Percentiles rank a stretch among this genome's conserved stretches.
Conservation (phyloP, 768 basidiomycete genomes). For the Royoungia palumana region DNA sequence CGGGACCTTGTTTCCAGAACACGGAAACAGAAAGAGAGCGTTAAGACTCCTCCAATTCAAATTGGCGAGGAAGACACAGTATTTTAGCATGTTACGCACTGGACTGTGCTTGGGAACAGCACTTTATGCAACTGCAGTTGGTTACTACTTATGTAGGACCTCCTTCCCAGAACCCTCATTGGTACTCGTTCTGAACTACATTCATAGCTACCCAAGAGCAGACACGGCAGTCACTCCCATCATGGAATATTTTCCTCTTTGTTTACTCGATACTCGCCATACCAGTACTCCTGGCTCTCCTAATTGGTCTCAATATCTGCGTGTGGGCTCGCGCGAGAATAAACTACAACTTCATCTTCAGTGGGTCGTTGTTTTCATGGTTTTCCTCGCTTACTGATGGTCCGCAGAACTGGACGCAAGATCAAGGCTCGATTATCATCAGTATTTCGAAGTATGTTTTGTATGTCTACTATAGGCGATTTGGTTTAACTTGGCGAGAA, state of each 20-base stretch:
- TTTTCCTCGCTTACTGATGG: constrained; percentile 5
- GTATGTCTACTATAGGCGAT: constrained; percentile 4
- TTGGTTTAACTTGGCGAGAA: constrained; percentile 2
- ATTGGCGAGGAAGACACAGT: constrained; percentile 51
- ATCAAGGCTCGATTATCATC: constrained; percentile 70
- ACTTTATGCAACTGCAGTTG: constrained; percentile 62
- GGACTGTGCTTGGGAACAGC: constrained; percentile 72
- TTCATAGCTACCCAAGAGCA: constrained; percentile 51
- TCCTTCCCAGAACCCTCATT: neutral
- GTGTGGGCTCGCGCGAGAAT: constrained; percentile 76
- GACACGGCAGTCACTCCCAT: constrained; percentile 53
- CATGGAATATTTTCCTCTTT: constrained; percentile 71
- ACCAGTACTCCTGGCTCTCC: constrained; percentile 68
- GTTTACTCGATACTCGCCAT: constrained; percentile 74
- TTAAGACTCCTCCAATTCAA: constrained; percentile 59
- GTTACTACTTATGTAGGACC: constrained; percentile 53
- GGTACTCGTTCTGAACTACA: neutral
- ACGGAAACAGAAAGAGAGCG: constrained; percentile 80
- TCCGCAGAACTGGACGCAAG: constrained; percentile 62
- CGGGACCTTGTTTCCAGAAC: constrained; percentile 32
- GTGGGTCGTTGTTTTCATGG: constrained; percentile 34
- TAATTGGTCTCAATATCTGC: constrained; percentile 81
- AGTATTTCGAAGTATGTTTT: constrained; percentile 62
- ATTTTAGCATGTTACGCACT: constrained; percentile 70
- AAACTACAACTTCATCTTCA: constrained; percentile 93